Evolutionary conservation across 2,329 filamentous ascomycete species (phyloP).

Genomic region (Zasmidium citrigriseum): DNA sequence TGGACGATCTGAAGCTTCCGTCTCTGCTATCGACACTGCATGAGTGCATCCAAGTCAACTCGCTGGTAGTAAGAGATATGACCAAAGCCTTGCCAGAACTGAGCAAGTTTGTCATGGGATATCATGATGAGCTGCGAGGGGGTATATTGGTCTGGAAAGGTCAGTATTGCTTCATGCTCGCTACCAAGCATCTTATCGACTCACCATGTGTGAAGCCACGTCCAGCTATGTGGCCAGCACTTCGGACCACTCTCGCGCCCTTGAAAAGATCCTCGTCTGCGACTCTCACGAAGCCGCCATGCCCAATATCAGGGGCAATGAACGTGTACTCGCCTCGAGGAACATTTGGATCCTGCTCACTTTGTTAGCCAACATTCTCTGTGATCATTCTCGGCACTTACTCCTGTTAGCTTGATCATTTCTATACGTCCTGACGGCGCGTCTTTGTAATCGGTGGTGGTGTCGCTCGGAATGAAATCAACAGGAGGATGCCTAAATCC

Average conservation of each 20-base stretch:
- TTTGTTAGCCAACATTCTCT: too few relatives aligned
- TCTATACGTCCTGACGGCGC: constrained; percentile 69
- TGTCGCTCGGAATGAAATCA: neutral
- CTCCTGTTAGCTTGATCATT: constrained; percentile 87
- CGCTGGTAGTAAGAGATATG: constrained; percentile 52
- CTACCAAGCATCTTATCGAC: constrained; percentile 34
- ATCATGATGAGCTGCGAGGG: constrained; percentile 76
- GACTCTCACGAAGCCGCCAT: constrained; percentile 62
- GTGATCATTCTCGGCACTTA: too few relatives aligned
- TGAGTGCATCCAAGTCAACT: constrained; percentile 45
- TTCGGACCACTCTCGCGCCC: constrained; percentile 73
- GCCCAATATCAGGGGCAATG: constrained; percentile 74
- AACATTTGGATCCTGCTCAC: constrained; percentile 88
- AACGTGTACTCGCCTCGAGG: constrained; percentile 85
- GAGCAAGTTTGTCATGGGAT: constrained; percentile 73
- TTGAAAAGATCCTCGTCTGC: constrained; percentile 68
- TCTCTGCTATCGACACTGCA: constrained; percentile 17
- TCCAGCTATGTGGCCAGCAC: constrained; percentile 75
- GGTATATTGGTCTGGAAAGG: constrained; percentile 68
- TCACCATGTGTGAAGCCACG: constrained; percentile 71
- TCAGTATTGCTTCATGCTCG: constrained; percentile 3
- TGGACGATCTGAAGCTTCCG: too few relatives aligned
- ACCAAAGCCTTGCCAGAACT: constrained; percentile 70
- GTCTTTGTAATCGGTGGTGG: neutral
- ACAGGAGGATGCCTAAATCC: neutral